Percentiles rank a stretch among this genome's conserved stretches.
Conservation (phyloP, 352 stramenopile genomes). For the Globisporangium alternatum region DNA sequence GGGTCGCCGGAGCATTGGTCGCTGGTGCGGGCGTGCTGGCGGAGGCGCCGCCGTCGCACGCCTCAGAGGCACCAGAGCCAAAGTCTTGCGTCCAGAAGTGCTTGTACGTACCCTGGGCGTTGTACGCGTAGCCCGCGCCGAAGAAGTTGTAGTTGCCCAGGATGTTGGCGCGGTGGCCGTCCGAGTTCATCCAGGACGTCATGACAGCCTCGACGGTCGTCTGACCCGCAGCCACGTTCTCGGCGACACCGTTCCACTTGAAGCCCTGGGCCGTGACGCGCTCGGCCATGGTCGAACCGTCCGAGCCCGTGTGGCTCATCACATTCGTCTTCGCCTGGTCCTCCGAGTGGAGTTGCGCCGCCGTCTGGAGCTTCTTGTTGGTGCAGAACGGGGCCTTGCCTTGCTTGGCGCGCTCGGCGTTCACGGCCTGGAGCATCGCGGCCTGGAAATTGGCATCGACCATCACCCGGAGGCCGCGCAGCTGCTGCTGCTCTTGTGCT, state of each 20-base stretch:
- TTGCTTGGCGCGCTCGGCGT: slow-evolving; percentile 17
- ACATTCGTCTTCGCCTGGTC: slow-evolving; percentile 28
- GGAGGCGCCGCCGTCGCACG: slow-evolving; percentile 1
- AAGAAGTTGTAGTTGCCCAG: slow-evolving; percentile 30
- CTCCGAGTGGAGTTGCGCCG: slow-evolving; percentile 30
- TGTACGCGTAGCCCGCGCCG: slow-evolving; percentile 47
- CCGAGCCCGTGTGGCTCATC: slow-evolving; percentile 32
- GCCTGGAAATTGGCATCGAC: slow-evolving; percentile 14
- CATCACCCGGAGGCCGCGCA: slow-evolving; percentile 4
- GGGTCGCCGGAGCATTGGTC: background rate
- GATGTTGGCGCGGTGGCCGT: slow-evolving; percentile 23
- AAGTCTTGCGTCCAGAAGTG: slow-evolving; percentile 71
- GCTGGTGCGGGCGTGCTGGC: slow-evolving; percentile 2
- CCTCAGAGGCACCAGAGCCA: slow-evolving; percentile 27
- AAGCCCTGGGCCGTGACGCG: slow-evolving; percentile 26
- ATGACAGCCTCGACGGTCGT: slow-evolving; percentile 17
- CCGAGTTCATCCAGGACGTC: slow-evolving; percentile 21
- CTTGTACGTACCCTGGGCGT: slow-evolving; percentile 24
- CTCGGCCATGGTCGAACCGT: slow-evolving; percentile 18
- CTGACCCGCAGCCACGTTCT: slow-evolving; percentile 28
- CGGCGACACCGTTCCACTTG: slow-evolving; percentile 17
- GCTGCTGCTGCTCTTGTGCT: slow-evolving; percentile 1
- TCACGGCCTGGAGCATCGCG: slow-evolving; percentile 23
- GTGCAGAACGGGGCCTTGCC: slow-evolving; percentile 17
- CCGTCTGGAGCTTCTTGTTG: slow-evolving; percentile 34